Conservation (phyloP, 2,329 filamentous ascomycete genomes). For the Cladophialophora psammophila region DNA sequence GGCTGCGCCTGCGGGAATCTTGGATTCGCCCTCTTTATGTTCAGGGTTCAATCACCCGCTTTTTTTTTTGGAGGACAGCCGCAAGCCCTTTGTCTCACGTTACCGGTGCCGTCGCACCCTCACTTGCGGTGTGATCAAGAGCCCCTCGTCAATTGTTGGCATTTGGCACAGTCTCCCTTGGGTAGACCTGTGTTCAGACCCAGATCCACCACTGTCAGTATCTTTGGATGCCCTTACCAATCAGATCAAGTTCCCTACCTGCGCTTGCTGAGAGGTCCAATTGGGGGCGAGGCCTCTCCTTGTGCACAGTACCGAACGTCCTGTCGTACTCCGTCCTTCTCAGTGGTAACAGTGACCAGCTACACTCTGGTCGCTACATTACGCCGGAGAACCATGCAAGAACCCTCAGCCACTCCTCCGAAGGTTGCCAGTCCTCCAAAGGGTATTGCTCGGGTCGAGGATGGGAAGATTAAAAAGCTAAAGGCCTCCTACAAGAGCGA, state of each 20-base stretch:
- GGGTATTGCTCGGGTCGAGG: constrained; percentile 27
- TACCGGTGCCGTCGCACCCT: background rate
- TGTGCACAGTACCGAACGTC: background rate
- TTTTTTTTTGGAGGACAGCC: background rate
- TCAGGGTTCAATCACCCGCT: background rate
- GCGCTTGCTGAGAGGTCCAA: background rate
- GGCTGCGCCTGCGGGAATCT: background rate
- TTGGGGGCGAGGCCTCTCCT: background rate
- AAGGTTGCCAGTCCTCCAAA: constrained; percentile 32
- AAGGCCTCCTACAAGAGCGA: constrained; percentile 26
- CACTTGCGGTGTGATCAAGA: background rate
- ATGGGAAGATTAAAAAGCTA: constrained; percentile 34
- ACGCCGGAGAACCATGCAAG: constrained; percentile 23
- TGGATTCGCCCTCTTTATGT: background rate
- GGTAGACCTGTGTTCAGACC: background rate
- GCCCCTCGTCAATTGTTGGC: background rate
- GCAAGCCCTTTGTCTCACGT: background rate
- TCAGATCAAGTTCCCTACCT: background rate
- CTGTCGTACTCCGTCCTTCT: background rate
- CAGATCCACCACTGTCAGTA: background rate
- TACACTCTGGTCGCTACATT: constrained; percentile 10
- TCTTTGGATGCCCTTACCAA: background rate
- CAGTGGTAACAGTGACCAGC: constrained; percentile 5
- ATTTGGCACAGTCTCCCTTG: background rate
- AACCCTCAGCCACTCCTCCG: background rate